These are phyloP conservation scores for Quercus engelmannii DNA, from an alignment of 306 rosid species.

Conservation along the genomic window DNA sequence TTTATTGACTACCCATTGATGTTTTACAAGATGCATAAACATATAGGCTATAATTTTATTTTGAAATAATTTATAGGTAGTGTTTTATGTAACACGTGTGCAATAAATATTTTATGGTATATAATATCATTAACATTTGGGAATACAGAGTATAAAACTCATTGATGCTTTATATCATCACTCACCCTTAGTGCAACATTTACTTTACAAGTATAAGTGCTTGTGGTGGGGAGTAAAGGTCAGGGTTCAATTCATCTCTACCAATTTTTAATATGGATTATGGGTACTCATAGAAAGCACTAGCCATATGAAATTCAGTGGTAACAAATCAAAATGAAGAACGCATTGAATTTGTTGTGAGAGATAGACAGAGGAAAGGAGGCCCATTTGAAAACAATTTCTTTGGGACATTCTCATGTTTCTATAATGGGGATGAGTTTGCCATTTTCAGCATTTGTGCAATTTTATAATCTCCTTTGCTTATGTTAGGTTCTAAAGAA, in stretches of 20 bases:
- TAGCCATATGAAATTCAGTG: neutral
- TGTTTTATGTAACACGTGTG: too few relatives aligned
- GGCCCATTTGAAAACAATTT: neutral
- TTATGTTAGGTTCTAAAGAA: neutral
- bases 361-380: neutral
- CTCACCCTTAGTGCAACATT: too few relatives aligned
- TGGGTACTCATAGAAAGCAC: neutral
- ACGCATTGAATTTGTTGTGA: neutral
- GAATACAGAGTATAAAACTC: too few relatives aligned
- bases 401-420: conserved; percentile 8
- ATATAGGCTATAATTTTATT: too few relatives aligned
- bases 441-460: neutral
- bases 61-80: too few relatives aligned
- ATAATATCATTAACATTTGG: too few relatives aligned
- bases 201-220: too few relatives aligned
- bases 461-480: neutral
- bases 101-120: too few relatives aligned
- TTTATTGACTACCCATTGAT: too few relatives aligned
- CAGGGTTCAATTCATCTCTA: neutral
- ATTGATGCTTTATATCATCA: too few relatives aligned
- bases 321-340: neutral
- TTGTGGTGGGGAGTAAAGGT: fast-evolving
- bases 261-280: neutral
- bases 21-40: too few relatives aligned
- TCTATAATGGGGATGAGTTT: conserved; percentile 2